Evolutionary conservation across 202 grass and related monocot genomes (phyloP), one percentile per base, ranked within the genome.

Genomic region (Elaeis oleifera): DNA sequence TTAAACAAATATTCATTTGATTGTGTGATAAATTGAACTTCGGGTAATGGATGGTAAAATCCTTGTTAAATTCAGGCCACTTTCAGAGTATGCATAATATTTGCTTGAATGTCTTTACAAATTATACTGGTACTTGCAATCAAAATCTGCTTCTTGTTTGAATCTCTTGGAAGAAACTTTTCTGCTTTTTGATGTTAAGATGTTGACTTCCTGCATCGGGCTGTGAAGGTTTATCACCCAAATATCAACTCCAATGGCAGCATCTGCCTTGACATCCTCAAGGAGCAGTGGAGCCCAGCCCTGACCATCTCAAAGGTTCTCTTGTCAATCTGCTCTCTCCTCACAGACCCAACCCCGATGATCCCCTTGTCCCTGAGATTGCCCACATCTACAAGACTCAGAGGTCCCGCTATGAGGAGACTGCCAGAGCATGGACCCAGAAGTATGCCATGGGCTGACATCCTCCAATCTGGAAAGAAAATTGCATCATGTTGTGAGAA

Each of bases 271-370:
- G 57, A 59, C 57, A 59, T 59, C 25, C 57, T 59, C 14, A 59
- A 59, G 57, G 57, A 59, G 23, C 57, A 59, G 57, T 59, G 57
- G 57, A 59, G 57, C 57, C 57, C 57, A 16, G 57, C 57, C 5
- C 57, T 59, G 57, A 59, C 57, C 0, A 59, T 59, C 13, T 59
- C 57, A 3, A 59, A 59, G 57, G 57, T 59, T 1, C 57, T 59
- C 1, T 16, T 59, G 8, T 59, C 57, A 22, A 59, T 59, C 25
- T 59, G 23, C 23, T 59, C 57, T 28, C 57, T 59, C 24, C 57
- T 59, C 2, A 59, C 57, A 6, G 57, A 59, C 14, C 57, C 23
- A 59, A 59, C 27, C 57, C 57, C 2, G 57, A 59, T 17, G 57
- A 59, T n/a, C 57, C 57, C 31, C 57, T 59, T 17, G 57, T 59